Evolutionary conservation across 345 rosid species (phyloP).

Genomic region (Lepidium didymum): DNA sequence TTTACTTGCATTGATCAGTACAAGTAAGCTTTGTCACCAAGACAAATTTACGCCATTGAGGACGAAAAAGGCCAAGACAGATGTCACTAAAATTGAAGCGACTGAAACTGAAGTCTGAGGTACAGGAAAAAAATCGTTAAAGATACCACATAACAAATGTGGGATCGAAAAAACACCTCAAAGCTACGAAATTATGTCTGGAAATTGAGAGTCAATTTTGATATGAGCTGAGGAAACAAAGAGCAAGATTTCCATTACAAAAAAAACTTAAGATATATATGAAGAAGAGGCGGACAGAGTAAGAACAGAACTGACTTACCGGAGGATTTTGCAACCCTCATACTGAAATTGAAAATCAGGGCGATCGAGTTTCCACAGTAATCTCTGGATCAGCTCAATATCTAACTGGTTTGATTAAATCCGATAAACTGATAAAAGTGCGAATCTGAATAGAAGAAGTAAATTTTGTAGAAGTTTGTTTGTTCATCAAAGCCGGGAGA

Average conservation of each 20-base stretch:
- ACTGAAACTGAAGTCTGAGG: no score
- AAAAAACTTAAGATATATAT: not conserved
- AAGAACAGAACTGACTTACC: slow-evolving; percentile 9
- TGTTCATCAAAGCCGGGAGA: not conserved
- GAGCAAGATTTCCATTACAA: not conserved
- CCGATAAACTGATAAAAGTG: not conserved
- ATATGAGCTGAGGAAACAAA: not conserved
- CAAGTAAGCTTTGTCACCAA: not conserved
- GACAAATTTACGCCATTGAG: not conserved
- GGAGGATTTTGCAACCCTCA: not conserved
- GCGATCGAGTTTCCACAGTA: not conserved
- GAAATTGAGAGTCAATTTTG: no score
- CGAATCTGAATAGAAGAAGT: slow-evolving; percentile 6
- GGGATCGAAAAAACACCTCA: no score
- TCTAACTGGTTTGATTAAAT: not conserved
- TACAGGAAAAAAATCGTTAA: no score
- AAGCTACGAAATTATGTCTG: no score
- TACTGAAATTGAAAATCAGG: not conserved
- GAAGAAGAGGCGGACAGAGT: not conserved
- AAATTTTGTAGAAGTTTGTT: not conserved
- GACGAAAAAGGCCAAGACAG: not conserved
- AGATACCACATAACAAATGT: no score
- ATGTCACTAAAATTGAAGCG: no score
- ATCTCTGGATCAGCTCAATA: not conserved
- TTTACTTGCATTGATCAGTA: not conserved